These are phyloP conservation scores for Sphagnum fallax DNA, from an alignment of 228 moss, liverwort and hornwort genomes.

Conservation along the genomic window DNA sequence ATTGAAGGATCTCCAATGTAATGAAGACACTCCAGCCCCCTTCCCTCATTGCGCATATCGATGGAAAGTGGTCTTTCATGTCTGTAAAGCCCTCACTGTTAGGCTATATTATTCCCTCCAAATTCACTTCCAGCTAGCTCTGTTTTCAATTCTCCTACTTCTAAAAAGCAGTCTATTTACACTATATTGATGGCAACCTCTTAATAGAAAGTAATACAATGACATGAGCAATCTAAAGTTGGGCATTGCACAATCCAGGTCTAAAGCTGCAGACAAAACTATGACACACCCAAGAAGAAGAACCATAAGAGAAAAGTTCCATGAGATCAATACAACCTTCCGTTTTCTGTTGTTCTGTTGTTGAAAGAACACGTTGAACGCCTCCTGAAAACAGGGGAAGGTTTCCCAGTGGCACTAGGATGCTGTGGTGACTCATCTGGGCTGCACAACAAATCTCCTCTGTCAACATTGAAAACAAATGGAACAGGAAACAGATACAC, in stretches of 20 bases:
- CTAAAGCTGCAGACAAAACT: no score
- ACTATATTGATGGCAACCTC: no score
- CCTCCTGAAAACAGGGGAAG: constrained; percentile 76
- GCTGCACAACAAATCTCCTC: constrained; percentile 62
- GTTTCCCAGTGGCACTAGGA: constrained; percentile 59
- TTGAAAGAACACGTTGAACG: constrained; percentile 69
- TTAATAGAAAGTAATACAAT: no score
- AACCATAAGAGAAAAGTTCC: no score
- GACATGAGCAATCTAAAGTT: no score
- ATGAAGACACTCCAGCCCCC: constrained; percentile 67
- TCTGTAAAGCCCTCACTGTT: constrained; percentile 34
- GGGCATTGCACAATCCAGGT: no score
- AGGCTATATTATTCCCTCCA: no score
- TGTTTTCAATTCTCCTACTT: no score
- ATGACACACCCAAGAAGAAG: no score
- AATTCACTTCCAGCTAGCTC: no score
- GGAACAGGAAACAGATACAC: no score
- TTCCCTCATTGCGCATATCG: constrained; percentile 78
- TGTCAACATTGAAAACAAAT: not conserved
- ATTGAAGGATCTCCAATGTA: constrained; percentile 56
- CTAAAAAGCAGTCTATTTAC: no score
- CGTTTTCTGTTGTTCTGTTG: constrained; percentile 56
- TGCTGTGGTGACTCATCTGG: constrained; percentile 94
- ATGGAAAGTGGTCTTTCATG: constrained; percentile 87
- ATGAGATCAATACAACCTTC: constrained; percentile 30